Evolutionary conservation across 2,329 filamentous ascomycete species (phyloP).

Genomic region (Microdochium paspali): DNA sequence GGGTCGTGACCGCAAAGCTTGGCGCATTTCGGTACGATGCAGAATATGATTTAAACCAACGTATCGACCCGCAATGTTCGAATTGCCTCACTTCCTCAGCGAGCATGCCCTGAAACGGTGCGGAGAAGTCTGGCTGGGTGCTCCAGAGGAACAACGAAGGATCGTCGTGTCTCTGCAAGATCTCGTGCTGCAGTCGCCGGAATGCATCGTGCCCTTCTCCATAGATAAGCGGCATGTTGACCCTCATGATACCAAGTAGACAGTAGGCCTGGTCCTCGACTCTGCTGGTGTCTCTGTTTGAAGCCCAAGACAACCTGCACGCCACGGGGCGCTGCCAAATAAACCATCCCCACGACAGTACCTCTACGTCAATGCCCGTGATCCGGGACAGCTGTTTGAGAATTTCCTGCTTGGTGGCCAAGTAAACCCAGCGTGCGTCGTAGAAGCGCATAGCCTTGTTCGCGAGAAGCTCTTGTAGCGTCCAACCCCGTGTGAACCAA

Average conservation of each 20-base stretch:
- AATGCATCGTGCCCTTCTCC: constrained; percentile 4
- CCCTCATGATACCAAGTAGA: constrained; percentile 9
- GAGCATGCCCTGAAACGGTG: not conserved
- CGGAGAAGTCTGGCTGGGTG: not conserved
- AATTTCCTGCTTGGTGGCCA: constrained; percentile 13
- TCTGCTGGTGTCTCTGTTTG: constrained; percentile 4
- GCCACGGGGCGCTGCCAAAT: constrained; percentile 2
- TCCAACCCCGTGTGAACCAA: constrained; percentile 14
- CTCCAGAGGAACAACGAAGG: not conserved
- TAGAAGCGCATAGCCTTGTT: constrained; percentile 14
- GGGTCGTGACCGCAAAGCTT: not conserved
- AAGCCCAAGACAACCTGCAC: constrained; percentile 8
- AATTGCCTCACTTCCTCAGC: not conserved
- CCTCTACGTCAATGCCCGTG: constrained; percentile 10
- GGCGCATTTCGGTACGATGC: not conserved
- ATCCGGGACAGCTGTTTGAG: constrained; percentile 11
- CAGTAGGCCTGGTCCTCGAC: constrained; percentile 10
- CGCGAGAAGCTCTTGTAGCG: constrained; percentile 15
- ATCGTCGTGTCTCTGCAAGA: not conserved
- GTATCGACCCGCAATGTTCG: not conserved
- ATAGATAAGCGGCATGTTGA: constrained; percentile 10
- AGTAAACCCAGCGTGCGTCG: constrained; percentile 5
- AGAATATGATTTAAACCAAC: not conserved
- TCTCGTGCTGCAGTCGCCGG: not conserved
- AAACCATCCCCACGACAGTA: constrained; percentile 6